These are phyloP conservation scores for Penicillium paneum DNA, from an alignment of 2,329 filamentous ascomycete species.

Conservation along the genomic window DNA sequence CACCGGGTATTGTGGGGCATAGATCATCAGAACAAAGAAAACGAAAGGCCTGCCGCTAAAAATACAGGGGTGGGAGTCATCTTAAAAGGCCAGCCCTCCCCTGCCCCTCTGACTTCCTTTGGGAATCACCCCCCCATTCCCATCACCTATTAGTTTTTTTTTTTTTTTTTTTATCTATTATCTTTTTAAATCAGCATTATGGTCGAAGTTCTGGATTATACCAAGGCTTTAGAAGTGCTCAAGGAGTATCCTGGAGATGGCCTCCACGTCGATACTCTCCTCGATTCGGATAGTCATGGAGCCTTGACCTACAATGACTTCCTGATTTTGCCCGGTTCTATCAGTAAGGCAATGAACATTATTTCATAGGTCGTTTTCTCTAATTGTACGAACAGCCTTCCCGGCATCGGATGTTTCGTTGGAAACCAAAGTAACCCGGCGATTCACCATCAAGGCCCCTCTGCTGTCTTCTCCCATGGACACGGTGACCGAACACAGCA, in stretches of 20 bases:
- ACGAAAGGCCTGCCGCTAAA: not conserved
- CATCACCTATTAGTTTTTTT: not conserved
- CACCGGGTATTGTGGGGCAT: not conserved
- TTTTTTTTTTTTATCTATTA: not conserved
- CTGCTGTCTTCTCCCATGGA: constrained; percentile 99
- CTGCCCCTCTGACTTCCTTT: not conserved
- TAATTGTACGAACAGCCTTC: constrained; percentile 59
- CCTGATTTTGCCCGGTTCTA: constrained; percentile 92
- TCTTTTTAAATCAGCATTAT: not conserved
- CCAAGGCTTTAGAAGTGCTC: constrained; percentile 73
- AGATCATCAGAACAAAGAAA: not conserved
- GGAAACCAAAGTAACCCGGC: constrained; percentile 90
- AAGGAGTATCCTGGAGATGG: constrained; percentile 82
- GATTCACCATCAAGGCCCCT: constrained; percentile 91
- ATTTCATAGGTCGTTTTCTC: not conserved
- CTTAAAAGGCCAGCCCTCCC: not conserved
- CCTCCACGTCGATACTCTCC: constrained; percentile 77
- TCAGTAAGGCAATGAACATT: constrained; percentile 56
- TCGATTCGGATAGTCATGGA: constrained; percentile 87
- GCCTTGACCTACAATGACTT: constrained; percentile 99
- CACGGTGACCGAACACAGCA: constrained; percentile 97
- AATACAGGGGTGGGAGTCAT: no score
- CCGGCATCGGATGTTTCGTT: constrained; percentile 82
- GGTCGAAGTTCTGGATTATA: not conserved
- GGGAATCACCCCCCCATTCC: not conserved